phyloP scores from a whole-genome alignment of 2,329 filamentous ascomycete species.

The Reticulascus tulasneorum region DNA sequence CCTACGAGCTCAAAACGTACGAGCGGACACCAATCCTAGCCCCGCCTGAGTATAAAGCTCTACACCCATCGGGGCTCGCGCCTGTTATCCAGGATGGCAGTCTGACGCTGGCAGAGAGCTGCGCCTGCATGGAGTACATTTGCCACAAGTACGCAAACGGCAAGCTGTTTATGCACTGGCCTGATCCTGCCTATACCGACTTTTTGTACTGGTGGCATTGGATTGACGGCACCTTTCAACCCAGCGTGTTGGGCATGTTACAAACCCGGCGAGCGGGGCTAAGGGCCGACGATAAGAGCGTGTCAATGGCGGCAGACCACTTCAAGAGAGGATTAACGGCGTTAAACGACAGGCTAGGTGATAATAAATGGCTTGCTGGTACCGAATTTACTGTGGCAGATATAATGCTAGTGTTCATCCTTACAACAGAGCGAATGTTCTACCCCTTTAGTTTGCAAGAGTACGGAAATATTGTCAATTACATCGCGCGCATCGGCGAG shows the following conservation, averaged over 20 bases:
- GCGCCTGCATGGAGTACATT: slow-evolving; percentile 60
- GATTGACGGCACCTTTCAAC: slow-evolving; percentile 40
- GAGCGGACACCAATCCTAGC: background rate
- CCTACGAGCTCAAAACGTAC: slow-evolving; percentile 2
- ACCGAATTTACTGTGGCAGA: slow-evolving; percentile 61
- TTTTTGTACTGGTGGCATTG: slow-evolving; percentile 65
- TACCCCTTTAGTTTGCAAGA: slow-evolving; percentile 33
- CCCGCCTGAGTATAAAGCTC: background rate
- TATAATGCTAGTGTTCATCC: slow-evolving; percentile 55
- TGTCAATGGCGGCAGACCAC: slow-evolving; percentile 10
- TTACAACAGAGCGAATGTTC: slow-evolving; percentile 58
- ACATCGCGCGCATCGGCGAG: slow-evolving; percentile 36
- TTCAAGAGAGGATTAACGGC: background rate
- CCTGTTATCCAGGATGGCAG: slow-evolving; percentile 57
- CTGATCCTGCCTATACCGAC: slow-evolving; percentile 51
- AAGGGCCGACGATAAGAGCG: slow-evolving; percentile 11
- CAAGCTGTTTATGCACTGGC: slow-evolving; percentile 42
- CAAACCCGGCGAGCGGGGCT: slow-evolving; percentile 19
- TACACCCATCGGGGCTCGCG: slow-evolving; percentile 47
- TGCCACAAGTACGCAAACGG: slow-evolving; percentile 47
- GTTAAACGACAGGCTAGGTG: slow-evolving; percentile 44
- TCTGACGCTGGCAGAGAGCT: slow-evolving; percentile 54
- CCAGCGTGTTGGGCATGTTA: slow-evolving; percentile 32
- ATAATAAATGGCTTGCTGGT: slow-evolving; percentile 54
- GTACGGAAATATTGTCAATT: slow-evolving; percentile 40